Conservation (phyloP, 2,329 filamentous ascomycete species). For the Tolypocladium amazonense region DNA sequence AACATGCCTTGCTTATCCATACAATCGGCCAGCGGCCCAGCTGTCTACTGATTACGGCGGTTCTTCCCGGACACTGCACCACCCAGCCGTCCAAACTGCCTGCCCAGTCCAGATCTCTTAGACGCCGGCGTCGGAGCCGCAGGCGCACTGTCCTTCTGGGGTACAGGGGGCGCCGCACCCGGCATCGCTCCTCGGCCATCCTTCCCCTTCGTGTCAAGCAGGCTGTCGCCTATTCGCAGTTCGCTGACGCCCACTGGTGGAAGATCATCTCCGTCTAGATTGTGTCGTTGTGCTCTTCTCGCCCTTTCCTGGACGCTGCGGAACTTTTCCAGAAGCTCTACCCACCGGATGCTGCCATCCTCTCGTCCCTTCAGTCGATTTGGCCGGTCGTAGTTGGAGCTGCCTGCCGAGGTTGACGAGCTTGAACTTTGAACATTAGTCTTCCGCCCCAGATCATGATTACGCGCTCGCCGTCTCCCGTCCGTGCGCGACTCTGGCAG, state of each 20-base stretch:
- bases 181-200: slow-evolving; percentile 22
- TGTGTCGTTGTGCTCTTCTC: slow-evolving; percentile 55
- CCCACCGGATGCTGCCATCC: slow-evolving; percentile 80
- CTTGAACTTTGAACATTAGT: slow-evolving; percentile 10
- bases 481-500: neutral
- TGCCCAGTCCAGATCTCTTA: slow-evolving; percentile 55
- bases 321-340: slow-evolving; percentile 90
- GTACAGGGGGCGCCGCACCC: slow-evolving; percentile 26
- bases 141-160: slow-evolving; percentile 37
- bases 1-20: neutral
- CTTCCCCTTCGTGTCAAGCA: slow-evolving; percentile 28
- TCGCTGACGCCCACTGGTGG: slow-evolving; percentile 32
- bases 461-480: neutral
- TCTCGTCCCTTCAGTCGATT: slow-evolving; percentile 75
- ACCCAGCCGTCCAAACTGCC: slow-evolving; percentile 58
- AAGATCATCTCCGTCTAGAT: slow-evolving; percentile 39
- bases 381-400: slow-evolving; percentile 56
- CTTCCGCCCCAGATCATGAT: neutral
- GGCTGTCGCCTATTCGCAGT: slow-evolving; percentile 29
- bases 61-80: slow-evolving; percentile 58
- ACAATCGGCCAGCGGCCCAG: neutral
- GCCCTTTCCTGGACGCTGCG: slow-evolving; percentile 81
- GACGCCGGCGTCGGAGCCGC: slow-evolving; percentile 31
- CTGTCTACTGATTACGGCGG: slow-evolving; percentile 31
- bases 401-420: slow-evolving; percentile 36